Evolutionary conservation across 2,329 filamentous ascomycete species (phyloP).

Genomic region (Apiospora rasikravindrae): DNA sequence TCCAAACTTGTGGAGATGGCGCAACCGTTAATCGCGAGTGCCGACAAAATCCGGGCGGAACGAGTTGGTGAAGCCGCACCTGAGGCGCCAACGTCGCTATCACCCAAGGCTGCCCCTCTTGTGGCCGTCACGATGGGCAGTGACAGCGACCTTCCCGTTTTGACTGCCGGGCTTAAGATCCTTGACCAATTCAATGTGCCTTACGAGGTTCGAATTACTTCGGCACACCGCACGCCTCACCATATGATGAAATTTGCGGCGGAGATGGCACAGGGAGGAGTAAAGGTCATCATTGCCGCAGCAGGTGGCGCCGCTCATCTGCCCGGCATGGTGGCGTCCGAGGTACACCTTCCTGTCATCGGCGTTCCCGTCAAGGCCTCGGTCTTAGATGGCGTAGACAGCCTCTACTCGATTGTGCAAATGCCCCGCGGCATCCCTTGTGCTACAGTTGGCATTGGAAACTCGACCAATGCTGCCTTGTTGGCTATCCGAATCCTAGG

Average conservation of each 20-base stretch:
- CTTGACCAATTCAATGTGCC: conserved; percentile 74
- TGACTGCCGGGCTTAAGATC: conserved; percentile 69
- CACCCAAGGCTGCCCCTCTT: conserved; percentile 52
- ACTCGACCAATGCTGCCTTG: conserved; percentile 77
- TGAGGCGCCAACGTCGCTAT: conserved; percentile 31
- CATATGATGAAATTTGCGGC: conserved; percentile 72
- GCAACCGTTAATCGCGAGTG: conserved; percentile 71
- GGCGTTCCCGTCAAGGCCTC: conserved; percentile 79
- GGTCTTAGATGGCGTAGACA: conserved; percentile 73
- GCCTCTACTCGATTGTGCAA: conserved; percentile 74
- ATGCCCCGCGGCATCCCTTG: conserved; percentile 78
- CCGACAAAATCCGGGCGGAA: conserved; percentile 63
- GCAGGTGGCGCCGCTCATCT: conserved; percentile 76
- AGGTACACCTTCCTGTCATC: conserved; percentile 76
- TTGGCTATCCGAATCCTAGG: conserved; percentile 74
- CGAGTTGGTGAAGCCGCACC: conserved; percentile 50
- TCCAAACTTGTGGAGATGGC: conserved; percentile 65
- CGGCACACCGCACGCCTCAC: conserved; percentile 76
- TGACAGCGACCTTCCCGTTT: conserved; percentile 74
- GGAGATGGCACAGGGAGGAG: conserved; percentile 66
- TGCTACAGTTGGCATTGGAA: conserved; percentile 80
- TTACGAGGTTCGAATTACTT: conserved; percentile 76
- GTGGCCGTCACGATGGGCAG: conserved; percentile 86
- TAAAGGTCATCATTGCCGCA: conserved; percentile 77
- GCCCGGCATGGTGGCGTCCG: conserved; percentile 76